Conservation (phyloP, 371 early-diverging fungal genomes). For the Mortierella sp. region DNA sequence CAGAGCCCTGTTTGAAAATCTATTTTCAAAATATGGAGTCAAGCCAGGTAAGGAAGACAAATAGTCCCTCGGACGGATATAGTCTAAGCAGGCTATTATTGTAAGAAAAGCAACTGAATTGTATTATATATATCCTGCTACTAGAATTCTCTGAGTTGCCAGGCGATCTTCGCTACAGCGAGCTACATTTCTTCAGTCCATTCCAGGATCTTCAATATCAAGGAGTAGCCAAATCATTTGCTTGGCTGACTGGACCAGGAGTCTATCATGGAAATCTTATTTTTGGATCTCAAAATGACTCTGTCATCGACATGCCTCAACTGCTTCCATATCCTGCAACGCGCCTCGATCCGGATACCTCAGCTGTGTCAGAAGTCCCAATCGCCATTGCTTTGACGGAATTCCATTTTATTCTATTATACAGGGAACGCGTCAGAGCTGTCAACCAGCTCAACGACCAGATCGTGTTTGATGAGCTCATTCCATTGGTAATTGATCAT, state of each 20-base stretch:
- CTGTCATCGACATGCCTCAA: constrained; percentile 82
- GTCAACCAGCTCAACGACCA: constrained; percentile 84
- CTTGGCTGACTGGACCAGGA: constrained; percentile 86
- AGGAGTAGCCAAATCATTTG: constrained; percentile 78
- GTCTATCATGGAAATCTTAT: constrained; percentile 86
- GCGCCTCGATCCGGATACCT: constrained; percentile 60
- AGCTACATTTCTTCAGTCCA: constrained; percentile 76
- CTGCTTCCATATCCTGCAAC: constrained; percentile 82
- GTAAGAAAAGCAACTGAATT: neutral
- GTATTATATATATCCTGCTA: neutral
- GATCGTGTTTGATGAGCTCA: constrained; percentile 84
- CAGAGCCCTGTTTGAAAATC: constrained; percentile 68
- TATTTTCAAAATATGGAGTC: constrained; percentile 73
- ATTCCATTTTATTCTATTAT: constrained; percentile 90
- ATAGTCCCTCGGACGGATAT: neutral
- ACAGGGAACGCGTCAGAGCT: constrained; percentile 79
- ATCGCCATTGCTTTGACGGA: constrained; percentile 84
- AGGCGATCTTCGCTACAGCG: constrained; percentile 67
- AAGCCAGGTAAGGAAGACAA: constrained; percentile 61
- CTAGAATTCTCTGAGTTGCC: constrained; percentile 84
- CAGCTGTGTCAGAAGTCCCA: constrained; percentile 69
- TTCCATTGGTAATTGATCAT: constrained; percentile 68
- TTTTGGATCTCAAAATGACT: constrained; percentile 83
- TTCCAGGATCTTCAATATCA: constrained; percentile 75
- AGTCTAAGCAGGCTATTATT: neutral